These are phyloP conservation scores for Dipodascus geniculatus DNA, from an alignment of 805 yeast genomes.

Conservation along the genomic window DNA sequence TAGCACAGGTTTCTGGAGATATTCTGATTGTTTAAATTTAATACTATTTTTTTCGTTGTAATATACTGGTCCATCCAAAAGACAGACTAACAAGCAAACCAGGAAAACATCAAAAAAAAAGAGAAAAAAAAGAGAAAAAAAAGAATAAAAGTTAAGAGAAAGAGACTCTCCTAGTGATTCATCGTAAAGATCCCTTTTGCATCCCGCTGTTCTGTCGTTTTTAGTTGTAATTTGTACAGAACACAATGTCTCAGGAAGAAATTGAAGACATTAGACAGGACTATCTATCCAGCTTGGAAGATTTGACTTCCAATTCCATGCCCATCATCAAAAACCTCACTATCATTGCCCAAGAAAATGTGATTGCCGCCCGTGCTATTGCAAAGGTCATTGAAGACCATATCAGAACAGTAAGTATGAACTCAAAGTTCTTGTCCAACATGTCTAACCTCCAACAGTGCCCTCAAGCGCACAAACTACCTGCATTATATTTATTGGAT, in stretches of 20 bases:
- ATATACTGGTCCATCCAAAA: not conserved
- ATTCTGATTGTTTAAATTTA: too few relatives aligned
- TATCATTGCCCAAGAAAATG: slow-evolving; percentile 75
- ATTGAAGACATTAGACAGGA: slow-evolving; percentile 40
- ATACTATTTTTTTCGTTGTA: not conserved
- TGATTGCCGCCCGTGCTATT: slow-evolving; percentile 63
- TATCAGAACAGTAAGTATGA: slow-evolving; percentile 42
- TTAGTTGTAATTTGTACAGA: not conserved
- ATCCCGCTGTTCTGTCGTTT: not conserved
- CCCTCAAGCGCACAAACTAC: slow-evolving; percentile 75
- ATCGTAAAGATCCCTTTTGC: not conserved
- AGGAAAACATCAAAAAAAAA: too few relatives aligned
- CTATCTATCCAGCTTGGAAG: slow-evolving; percentile 57
- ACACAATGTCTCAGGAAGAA: slow-evolving; percentile 16
- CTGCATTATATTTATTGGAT: slow-evolving; percentile 73
- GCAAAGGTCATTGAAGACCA: slow-evolving; percentile 64
- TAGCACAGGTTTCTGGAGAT: too few relatives aligned
- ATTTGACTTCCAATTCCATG: slow-evolving; percentile 75
- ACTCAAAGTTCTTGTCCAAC: not conserved
- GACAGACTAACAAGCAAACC: not conserved
- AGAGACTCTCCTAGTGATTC: not conserved
- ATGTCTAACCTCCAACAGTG: slow-evolving; percentile 27
- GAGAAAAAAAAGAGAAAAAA: too few relatives aligned
- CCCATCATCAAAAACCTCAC: slow-evolving; percentile 85
- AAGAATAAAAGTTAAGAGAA: too few relatives aligned